Evolutionary conservation across 768 basidiomycete genomes (phyloP).

Genomic region (Porpolomopsis calyptriformis): DNA sequence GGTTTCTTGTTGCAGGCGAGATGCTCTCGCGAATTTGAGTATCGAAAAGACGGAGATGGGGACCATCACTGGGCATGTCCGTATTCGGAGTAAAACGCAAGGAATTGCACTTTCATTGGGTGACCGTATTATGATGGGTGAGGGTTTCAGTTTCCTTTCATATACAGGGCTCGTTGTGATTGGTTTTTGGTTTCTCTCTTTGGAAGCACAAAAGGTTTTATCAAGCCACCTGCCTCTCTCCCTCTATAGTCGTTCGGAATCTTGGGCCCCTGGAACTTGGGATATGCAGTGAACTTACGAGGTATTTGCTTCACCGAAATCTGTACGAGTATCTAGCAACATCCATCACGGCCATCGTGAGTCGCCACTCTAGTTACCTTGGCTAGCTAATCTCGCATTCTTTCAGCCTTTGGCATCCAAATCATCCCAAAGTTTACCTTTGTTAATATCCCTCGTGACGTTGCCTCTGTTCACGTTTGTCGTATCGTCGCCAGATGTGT

Average conservation of each 20-base stretch:
- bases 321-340: conserved; percentile 33
- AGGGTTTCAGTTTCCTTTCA: conserved; percentile 10
- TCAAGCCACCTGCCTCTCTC: conserved; percentile 21
- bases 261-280: conserved; percentile 24
- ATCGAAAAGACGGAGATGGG: conserved; percentile 81
- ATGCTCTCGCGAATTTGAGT: conserved; percentile 89
- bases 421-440: conserved; percentile 37
- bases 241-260: conserved; percentile 13
- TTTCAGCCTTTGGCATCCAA: conserved; percentile 50
- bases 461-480: conserved; percentile 27
- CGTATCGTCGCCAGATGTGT: conserved; percentile 17
- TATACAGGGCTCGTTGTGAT: not conserved
- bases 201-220: conserved; percentile 3
- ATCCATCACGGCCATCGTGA: conserved; percentile 40
- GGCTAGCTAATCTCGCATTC: not conserved
- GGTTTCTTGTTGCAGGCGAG: conserved; percentile 55
- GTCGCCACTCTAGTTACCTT: conserved; percentile 19
- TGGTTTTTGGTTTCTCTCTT: not conserved
- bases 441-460: conserved; percentile 37
- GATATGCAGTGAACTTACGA: conserved; percentile 25
- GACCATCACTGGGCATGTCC: conserved; percentile 81
- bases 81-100: conserved; percentile 95
- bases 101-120: conserved; percentile 92
- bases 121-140: conserved; percentile 68
- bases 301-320: conserved; percentile 38